Evolutionary conservation across 2,329 filamentous ascomycete species (phyloP), one percentile per base, ranked within the genome.

Genomic region (Penicillium sp.): DNA sequence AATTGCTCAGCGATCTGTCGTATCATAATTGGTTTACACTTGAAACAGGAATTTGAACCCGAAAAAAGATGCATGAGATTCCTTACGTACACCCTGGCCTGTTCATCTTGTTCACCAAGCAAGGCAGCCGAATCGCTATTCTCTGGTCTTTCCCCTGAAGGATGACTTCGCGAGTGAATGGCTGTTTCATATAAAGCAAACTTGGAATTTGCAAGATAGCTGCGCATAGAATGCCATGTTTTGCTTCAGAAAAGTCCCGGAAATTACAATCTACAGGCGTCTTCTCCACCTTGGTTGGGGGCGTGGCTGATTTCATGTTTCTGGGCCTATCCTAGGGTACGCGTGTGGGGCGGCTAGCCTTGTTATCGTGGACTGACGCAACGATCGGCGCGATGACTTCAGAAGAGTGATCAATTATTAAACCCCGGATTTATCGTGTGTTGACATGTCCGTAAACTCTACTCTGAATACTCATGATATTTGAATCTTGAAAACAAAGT

Each of bases 371-470:
- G 14, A 43, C 39, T 43, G 39, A 43, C 39, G 39, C 39, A 43
- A 43, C 23, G 39, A 43, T 43, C 39, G 39, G 23, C 39, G n/a
- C n/a, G 39, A 43, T 43, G 39, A 43, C 39, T 28, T 43, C 39
- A 43, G 39, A 40, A 36, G 33, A 43, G 24, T 9, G 24, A 18
- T 43, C 23, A 43, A 26, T 18, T 43, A 43, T 43, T 43, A 19
- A 43, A 43, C 39, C 39, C 39, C 39, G 23, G 39, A 43, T 26
- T 29, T 11, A 14, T 26, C n/a, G 23, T 14, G 18, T 19, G 34
- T 33, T 33, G 31, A 16, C 16, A 10, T 14, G 29, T 10, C 33
- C 10, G 14, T 13, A 26, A 24, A 40, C 37, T 40, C 21, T 24
- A 14, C 37, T 13, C 4, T 24, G 7, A 40, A 14, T 23, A 24